Base-by-base conservation (phyloP, 768 basidiomycete genomes). In the Rhodotorula kratochvilovae region DNA sequence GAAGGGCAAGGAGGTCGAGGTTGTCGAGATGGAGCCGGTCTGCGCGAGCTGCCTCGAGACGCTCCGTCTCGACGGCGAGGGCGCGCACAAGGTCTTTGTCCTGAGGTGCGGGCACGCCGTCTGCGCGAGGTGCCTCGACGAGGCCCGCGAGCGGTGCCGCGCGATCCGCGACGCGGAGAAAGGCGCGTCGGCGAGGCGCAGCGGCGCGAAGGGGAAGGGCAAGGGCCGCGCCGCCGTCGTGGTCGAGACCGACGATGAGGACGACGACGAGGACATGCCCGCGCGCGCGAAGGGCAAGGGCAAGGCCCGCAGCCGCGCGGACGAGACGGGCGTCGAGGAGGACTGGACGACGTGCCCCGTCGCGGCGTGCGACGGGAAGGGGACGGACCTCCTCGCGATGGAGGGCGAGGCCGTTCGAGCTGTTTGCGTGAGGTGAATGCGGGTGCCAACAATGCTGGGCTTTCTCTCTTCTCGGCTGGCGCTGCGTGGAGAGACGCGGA, bases 281-380 rank as follows among this genome's bases (percentile, higher is more conserved):
- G 36, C 57, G 36, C 21, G 31, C 7, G 5, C 15, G 19, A 46
- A 39, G 39, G 39, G 43, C 64, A 65, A 65, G 46, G 64, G 54
- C 56, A 74, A 70, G 33, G 51, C 53, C 4, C 58, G 58, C 48
- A 57, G 64, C 29, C 54, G 35, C 8, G 55, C 59, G 15, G 66
- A 58, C 33, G 62, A 67, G 25, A 67, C 62, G 46, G 73, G 54
- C 58, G 73, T 74, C 63, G 66, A 74, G 29, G 58, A 64, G 27
- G 33, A 43, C 17, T 74, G 73, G 73, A 74, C 66, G 50, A 57
- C 50, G 1, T 74, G 73, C 16, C 73, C 73, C 8, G 66, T 74
- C 43, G 27, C 29, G 13, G 43, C 16, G 3, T 74, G 73, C 48
- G 63, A 56, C 29, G 69, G 62, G 11, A 42, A 45, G 3, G 63